Evolutionary conservation across 352 stramenopile species (phyloP).

Genomic region (Globisporangium nunn): DNA sequence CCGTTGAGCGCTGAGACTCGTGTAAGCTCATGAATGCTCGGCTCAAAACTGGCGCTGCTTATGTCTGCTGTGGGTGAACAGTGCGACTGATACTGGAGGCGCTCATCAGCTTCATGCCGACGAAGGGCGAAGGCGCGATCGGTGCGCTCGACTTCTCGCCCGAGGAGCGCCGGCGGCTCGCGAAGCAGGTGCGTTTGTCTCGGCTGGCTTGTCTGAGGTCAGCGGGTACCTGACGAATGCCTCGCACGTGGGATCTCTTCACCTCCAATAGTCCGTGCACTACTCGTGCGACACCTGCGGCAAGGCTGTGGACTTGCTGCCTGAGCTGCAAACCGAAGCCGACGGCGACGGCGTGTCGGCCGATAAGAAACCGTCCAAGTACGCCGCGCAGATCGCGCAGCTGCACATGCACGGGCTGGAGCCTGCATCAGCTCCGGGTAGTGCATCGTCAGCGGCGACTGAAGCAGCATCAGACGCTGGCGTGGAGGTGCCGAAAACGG

Average conservation of each 20-base stretch:
- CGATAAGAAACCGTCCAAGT: slow-evolving; percentile 40
- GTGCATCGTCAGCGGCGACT: not conserved
- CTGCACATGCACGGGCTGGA: slow-evolving; percentile 77
- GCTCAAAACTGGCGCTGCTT: too few relatives aligned
- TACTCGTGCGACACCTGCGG: slow-evolving; percentile 79
- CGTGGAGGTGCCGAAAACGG: not conserved
- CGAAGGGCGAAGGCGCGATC: slow-evolving; percentile 79
- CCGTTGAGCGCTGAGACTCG: not conserved
- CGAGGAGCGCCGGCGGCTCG: slow-evolving; percentile 53
- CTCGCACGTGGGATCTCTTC: too few relatives aligned
- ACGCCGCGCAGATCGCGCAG: slow-evolving; percentile 73
- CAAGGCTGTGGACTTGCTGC: slow-evolving; percentile 54
- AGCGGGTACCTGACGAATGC: too few relatives aligned
- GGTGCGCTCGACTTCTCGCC: slow-evolving; percentile 70
- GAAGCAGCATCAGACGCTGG: slow-evolving; percentile 1
- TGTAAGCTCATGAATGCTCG: too few relatives aligned
- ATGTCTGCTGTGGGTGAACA: slow-evolving; percentile 13
- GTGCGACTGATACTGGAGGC: slow-evolving; percentile 97
- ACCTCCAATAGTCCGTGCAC: slow-evolving; percentile 39
- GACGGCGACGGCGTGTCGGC: slow-evolving; percentile 11
- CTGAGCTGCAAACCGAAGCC: slow-evolving; percentile 28
- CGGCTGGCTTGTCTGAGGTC: too few relatives aligned
- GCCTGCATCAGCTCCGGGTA: not conserved
- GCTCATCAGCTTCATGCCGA: slow-evolving; percentile 97
- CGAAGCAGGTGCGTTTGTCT: slow-evolving; percentile 36